Base-by-base conservation (phyloP, 352 stramenopile species). In the Globisporangium nunn region DNA sequence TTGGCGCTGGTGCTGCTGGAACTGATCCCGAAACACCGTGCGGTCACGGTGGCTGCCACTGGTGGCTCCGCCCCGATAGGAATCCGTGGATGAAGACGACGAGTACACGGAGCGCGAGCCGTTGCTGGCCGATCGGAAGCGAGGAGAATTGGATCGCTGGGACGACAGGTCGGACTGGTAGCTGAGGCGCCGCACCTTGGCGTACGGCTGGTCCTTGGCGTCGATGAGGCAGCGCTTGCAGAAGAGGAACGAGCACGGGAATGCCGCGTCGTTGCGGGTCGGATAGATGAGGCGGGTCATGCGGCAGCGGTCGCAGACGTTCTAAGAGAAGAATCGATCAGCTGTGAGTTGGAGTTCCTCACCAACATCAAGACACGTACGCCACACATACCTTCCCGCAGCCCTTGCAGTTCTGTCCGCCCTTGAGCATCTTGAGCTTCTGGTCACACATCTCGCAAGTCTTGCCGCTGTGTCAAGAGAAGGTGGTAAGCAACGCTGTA, bases 291-390 rank as follows among this genome's bases (percentile, higher is more conserved):
- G 59, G 54, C 85, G 82, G 47, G 63, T 72, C 59, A 84, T 71
- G 33, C 75, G 71, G 54, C 77, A 87, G 18, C 74, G 74, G 37
- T 87, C 75, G 59, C 74, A 87, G 45, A 87, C 74, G 53, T 81
- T 84, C 71, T 62, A 23, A 5, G 40, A 37, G 5, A 37, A 37
- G 33, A 5, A 37, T 37, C 33, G 8, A 15, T 17, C 3, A 47
- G 23, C 23, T 23, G 23, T 35, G 18, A 41, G 37, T 17, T 10
- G 4, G 30, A 17, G 33, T n/a, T 18, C 2, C 31, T 39, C 11
- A n/a, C 54, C n/a, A 39, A 40, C 14, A 43, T 12, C 23, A 49
- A 11, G n/a, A 50, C 40, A 46, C 40, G 33, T 5, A 37, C 33
- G 33, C 33, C 37, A 15, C 1, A 30, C 44, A 2, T 45, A 68